These are phyloP conservation scores for Chloranthus sessilifolius DNA, from an alignment of 164 flowering plant genomes.

Conservation along the genomic window DNA sequence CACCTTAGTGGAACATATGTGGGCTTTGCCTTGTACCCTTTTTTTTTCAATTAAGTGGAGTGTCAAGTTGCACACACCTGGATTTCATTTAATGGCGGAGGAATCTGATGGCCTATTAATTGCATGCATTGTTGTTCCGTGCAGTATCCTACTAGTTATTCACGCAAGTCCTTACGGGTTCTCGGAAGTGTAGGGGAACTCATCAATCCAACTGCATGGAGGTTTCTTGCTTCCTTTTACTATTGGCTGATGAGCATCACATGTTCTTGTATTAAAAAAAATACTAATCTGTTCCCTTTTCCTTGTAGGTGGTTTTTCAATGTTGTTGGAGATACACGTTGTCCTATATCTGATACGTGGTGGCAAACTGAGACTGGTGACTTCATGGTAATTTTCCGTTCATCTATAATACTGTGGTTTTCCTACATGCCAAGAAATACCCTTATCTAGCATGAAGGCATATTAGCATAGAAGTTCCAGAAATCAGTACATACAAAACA, in stretches of 20 bases:
- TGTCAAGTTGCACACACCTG: too few species aligned
- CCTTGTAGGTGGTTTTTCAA: conserved; percentile 86
- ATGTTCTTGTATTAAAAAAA: not conserved
- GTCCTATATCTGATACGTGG: conserved; percentile 99
- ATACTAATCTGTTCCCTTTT: not conserved
- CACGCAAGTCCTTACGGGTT: conserved; percentile 88
- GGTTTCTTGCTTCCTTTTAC: conserved; percentile 25
- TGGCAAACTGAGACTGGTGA: conserved; percentile 99
- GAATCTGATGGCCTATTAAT: too few species aligned
- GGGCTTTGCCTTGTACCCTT: too few species aligned
- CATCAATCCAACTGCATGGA: conserved; percentile 99
- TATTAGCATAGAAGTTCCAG: too few species aligned
- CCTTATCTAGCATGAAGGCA: too few species aligned
- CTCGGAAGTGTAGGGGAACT: conserved; percentile 99
- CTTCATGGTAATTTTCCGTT: conserved; percentile 55
- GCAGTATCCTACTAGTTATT: conserved; percentile 76
- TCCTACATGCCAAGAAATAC: not conserved
- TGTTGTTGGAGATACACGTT: conserved; percentile 85
- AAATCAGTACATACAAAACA: too few species aligned
- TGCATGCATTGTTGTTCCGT: conserved; percentile 1
- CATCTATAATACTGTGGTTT: not conserved
- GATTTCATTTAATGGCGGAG: too few species aligned
- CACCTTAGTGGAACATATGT: too few species aligned
- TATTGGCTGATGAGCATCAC: not conserved
- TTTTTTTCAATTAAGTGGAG: too few species aligned